Evolutionary conservation across 2,329 filamentous ascomycete species (phyloP).

Genomic region (Diaporthe humulicola): DNA sequence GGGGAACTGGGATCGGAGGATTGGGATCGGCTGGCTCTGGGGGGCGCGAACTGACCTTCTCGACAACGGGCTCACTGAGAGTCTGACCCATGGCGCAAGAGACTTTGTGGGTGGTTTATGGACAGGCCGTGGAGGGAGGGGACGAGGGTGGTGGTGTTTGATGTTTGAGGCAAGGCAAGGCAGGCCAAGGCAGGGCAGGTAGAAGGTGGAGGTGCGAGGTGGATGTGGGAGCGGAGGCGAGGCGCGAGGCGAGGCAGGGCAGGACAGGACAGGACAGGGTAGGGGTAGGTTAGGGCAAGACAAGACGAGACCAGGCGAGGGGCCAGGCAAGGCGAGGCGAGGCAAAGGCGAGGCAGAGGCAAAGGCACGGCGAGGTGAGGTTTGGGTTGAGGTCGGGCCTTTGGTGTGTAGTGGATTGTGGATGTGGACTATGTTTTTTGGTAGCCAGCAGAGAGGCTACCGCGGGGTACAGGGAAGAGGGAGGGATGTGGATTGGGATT

Average conservation of each 20-base stretch:
- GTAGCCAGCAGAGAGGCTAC: constrained; percentile 32
- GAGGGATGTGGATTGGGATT: constrained; percentile 27
- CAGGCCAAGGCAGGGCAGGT: background rate
- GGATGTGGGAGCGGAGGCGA: constrained; percentile 6
- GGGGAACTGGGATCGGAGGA: background rate
- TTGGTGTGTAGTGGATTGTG: background rate
- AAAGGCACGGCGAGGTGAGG: background rate
- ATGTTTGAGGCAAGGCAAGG: constrained; percentile 1
- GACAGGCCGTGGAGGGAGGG: background rate
- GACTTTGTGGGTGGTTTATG: background rate
- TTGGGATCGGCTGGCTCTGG: constrained; percentile 15
- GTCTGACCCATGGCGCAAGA: constrained; percentile 89
- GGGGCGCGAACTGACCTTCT: constrained; percentile 81
- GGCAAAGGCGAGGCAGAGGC: background rate
- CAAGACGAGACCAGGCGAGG: background rate
- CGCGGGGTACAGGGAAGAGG: constrained; percentile 39
- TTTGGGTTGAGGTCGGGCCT: background rate
- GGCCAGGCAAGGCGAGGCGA: background rate
- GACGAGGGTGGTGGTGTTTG: background rate
- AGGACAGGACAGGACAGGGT: no score
- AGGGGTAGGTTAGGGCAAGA: background rate
- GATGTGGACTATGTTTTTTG: constrained; percentile 19
- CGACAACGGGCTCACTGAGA: constrained; percentile 97
- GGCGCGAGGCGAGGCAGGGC: background rate
- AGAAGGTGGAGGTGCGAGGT: background rate